These are phyloP conservation scores for Panaeolus cyanescens DNA, from an alignment of 768 basidiomycete genomes.

Conservation along the genomic window DNA sequence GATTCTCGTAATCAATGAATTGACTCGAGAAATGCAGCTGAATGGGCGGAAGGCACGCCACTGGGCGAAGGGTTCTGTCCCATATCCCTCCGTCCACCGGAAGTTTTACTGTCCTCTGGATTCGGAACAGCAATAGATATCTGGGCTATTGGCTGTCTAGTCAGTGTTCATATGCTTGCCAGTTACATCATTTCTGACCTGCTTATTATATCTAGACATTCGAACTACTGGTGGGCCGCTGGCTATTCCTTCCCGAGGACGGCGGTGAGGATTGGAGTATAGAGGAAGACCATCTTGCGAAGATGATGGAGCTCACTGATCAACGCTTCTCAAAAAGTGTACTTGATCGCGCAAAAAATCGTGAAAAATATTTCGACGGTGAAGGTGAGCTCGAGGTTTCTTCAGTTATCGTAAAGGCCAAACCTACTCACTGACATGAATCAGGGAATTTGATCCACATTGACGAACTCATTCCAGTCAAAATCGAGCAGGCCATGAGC, in stretches of 20 bases:
- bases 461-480: neutral
- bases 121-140: constrained; percentile 22
- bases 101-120: constrained; percentile 21
- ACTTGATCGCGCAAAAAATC: constrained; percentile 12
- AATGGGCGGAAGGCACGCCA: constrained; percentile 19
- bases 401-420: neutral
- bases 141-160: constrained; percentile 30
- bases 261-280: constrained; percentile 11
- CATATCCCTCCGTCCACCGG: constrained; percentile 22
- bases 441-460: constrained; percentile 8
- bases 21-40: constrained; percentile 13
- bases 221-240: constrained; percentile 23
- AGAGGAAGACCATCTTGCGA: constrained; percentile 29
- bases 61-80: constrained; percentile 11
- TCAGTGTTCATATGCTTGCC: neutral
- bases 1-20: neutral
- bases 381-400: neutral
- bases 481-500: constrained; percentile 7
- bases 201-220: constrained; percentile 16
- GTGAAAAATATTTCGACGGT: constrained; percentile 7
- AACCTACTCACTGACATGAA: neutral
- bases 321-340: constrained; percentile 17
- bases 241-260: constrained; percentile 22
- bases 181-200: neutral
- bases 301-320: constrained; percentile 29